These are phyloP conservation scores for Ceratobasidium sp. DNA, from an alignment of 1,284 basidiomycete genomes.

Conservation along the genomic window DNA sequence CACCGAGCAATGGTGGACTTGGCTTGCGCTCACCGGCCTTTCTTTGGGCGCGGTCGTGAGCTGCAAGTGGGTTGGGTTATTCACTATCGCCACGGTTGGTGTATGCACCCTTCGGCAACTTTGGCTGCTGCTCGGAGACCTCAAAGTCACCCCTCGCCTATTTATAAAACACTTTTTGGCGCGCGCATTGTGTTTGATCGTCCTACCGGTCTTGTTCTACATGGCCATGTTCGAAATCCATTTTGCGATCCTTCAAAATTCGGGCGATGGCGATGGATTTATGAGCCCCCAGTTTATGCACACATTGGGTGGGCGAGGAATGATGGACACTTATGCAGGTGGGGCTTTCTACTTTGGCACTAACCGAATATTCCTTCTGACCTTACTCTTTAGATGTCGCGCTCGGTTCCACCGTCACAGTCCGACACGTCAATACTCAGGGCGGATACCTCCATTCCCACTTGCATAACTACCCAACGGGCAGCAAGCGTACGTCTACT, in stretches of 20 bases:
- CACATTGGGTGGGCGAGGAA: conserved; percentile 87
- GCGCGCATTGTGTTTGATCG: conserved; percentile 86
- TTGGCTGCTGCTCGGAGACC: conserved; percentile 90
- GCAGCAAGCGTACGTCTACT: conserved; percentile 73
- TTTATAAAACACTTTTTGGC: conserved; percentile 89
- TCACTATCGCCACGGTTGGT: conserved; percentile 97
- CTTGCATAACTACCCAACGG: conserved; percentile 83
- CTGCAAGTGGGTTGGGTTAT: conserved; percentile 99
- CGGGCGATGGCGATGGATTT: conserved; percentile 97
- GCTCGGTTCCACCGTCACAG: conserved; percentile 80
- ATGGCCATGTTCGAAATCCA: conserved; percentile 96
- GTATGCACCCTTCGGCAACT: conserved; percentile 84
- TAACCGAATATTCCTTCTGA: conserved; percentile 9
- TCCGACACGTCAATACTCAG: conserved; percentile 95
- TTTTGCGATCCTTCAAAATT: conserved; percentile 85
- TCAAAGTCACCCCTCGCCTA: conserved; percentile 74
- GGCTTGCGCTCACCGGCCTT: conserved; percentile 87
- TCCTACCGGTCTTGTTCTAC: conserved; percentile 86
- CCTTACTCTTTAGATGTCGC: conserved; percentile 68
- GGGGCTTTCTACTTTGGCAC: conserved; percentile 45
- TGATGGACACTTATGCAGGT: conserved; percentile 93
- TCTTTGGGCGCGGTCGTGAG: conserved; percentile 90
- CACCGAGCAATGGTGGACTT: conserved; percentile 88
- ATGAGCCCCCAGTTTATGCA: conserved; percentile 99
- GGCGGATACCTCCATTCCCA: conserved; percentile 99